phyloP scores from a whole-genome alignment of 106 monocot species.

The Alisma plantagoaquatica region DNA sequence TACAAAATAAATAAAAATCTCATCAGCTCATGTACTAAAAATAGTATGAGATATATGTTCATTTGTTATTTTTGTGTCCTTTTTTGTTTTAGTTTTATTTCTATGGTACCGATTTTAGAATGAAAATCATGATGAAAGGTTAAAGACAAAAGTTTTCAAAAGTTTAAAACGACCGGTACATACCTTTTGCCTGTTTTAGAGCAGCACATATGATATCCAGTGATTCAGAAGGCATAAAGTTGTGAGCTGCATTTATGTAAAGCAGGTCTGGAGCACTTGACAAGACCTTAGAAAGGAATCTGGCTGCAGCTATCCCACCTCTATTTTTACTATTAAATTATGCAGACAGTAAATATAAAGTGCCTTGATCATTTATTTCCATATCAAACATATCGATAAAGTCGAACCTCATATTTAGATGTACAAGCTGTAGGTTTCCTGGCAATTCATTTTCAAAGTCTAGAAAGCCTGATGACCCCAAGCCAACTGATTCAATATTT shows the following conservation, averaged over 20 bases:
- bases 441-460: constrained; percentile 47
- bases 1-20: too few relatives aligned
- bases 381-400: neutral
- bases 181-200: constrained; percentile 44
- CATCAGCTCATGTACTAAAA: too few relatives aligned
- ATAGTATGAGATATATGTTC: too few relatives aligned
- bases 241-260: constrained; percentile 47
- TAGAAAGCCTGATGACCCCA: constrained; percentile 68
- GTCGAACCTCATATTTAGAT: constrained; percentile 72
- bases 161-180: neutral
- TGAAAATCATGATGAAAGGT: too few relatives aligned
- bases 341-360: constrained; percentile 1
- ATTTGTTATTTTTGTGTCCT: too few relatives aligned
- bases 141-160: neutral
- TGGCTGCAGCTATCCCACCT: constrained; percentile 50
- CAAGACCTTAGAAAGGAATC: constrained; percentile 48
- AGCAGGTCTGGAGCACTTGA: constrained; percentile 37
- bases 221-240: constrained; percentile 70
- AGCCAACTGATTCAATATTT: constrained; percentile 78
- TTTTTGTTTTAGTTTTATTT: too few relatives aligned
- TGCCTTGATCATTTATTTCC: neutral
- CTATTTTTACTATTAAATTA: constrained; percentile 62
- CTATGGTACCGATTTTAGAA: too few relatives aligned
- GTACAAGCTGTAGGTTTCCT: constrained; percentile 25
- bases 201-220: constrained; percentile 39